A percentile compares a stretch with the other conserved stretches of the same genome.
Evolutionary conservation across 176 grass and related monocot genomes (phyloP).

Genomic region (Stipa capillata): DNA sequence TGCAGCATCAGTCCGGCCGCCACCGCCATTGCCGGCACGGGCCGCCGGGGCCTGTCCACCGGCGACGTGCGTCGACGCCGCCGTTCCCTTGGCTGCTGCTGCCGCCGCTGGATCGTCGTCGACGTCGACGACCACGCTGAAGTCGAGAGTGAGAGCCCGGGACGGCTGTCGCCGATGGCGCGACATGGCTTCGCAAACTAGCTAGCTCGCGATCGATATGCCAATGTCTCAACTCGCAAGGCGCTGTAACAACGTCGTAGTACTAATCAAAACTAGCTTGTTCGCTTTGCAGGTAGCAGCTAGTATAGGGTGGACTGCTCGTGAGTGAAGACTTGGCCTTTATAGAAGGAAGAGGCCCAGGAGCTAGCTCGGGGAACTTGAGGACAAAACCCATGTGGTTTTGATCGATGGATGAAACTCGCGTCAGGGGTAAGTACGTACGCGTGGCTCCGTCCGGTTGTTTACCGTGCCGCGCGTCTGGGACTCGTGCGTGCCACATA

Average conservation of each 20-base stretch:
- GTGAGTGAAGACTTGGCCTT: neutral
- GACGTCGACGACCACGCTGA: neutral
- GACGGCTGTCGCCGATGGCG: slow-evolving; percentile 45
- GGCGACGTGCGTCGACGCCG: neutral
- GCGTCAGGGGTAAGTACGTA: neutral
- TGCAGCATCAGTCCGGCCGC: neutral
- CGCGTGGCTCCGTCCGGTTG: neutral
- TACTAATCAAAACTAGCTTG: too few relatives aligned
- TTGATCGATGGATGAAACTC: neutral
- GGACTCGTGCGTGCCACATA: neutral
- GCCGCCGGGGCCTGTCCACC: neutral
- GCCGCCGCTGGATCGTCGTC: neutral
- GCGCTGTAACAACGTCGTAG: too few relatives aligned
- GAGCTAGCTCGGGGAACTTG: neutral
- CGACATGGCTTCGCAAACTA: slow-evolving; percentile 8
- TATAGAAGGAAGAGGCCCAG: slow-evolving; percentile 3
- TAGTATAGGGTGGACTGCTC: neutral
- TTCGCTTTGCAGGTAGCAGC: neutral
- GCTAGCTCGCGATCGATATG: neutral
- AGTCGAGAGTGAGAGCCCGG: slow-evolving; percentile 28
- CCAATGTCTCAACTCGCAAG: neutral
- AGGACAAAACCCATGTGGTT: neutral
- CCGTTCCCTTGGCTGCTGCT: neutral
- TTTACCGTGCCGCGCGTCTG: neutral
- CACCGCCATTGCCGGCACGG: neutral